phyloP scores from a whole-genome alignment of 768 basidiomycete species.

The Boletus eberwhitei region DNA sequence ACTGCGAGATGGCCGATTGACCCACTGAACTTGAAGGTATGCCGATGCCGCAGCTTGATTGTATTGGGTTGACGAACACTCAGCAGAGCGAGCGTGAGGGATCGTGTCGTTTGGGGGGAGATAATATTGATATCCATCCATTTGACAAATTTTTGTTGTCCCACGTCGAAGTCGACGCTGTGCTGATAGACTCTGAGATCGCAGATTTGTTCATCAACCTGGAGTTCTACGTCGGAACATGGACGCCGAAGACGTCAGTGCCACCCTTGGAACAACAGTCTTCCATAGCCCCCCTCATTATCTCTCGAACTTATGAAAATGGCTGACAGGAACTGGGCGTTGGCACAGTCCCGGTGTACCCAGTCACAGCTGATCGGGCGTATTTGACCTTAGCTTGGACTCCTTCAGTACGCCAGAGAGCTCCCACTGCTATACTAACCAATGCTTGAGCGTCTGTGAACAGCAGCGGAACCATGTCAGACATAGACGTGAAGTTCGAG shows the following conservation, averaged over 20 bases:
- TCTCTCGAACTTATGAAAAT: too few species aligned
- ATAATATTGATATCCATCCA: neutral
- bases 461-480: too few species aligned
- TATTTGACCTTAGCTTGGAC: too few species aligned
- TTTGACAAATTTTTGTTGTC: too few species aligned
- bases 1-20: slow-evolving; percentile 79
- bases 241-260: neutral
- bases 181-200: neutral
- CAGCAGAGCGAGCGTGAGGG: neutral
- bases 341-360: too few species aligned
- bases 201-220: neutral
- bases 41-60: neutral
- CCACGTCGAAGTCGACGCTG: too few species aligned
- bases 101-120: neutral
- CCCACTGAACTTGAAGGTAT: slow-evolving; percentile 70
- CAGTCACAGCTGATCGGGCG: too few species aligned
- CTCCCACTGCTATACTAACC: too few species aligned
- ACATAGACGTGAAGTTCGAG: too few species aligned
- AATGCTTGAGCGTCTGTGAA: too few species aligned
- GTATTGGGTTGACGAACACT: neutral
- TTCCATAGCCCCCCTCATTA: neutral
- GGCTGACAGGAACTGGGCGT: too few species aligned
- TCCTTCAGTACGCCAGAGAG: too few species aligned
- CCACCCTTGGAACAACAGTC: neutral
- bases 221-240: neutral